These are phyloP conservation scores for Fraxinus sp. DNA, from an alignment of 305 asterid species.

Conservation along the genomic window DNA sequence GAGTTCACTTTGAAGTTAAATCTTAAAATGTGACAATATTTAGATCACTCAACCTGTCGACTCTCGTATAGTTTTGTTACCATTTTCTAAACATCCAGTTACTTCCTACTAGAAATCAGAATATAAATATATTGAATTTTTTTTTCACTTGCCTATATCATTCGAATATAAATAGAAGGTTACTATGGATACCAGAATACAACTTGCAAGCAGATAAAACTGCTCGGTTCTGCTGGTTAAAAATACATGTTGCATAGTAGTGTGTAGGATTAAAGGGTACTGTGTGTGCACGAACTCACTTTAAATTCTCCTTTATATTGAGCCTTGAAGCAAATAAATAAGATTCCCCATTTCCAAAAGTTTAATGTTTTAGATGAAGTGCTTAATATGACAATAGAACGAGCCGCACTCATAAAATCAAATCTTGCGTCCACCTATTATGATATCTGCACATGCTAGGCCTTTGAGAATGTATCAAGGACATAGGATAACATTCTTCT, in stretches of 20 bases:
- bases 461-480: not conserved
- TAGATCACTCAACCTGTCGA: not conserved
- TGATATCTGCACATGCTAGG: not conserved
- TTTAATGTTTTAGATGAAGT: not conserved
- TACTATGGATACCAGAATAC: not conserved
- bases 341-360: not conserved
- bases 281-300: not conserved
- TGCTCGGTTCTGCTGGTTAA: not conserved
- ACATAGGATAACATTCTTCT: not conserved
- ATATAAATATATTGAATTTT: not conserved
- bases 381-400: not conserved
- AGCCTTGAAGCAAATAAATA: not conserved
- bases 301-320: not conserved
- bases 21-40: not conserved
- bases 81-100: not conserved
- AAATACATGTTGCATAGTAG: not conserved
- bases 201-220: not conserved
- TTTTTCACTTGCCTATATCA: not conserved
- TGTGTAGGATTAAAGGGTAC: not conserved
- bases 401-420: not conserved
- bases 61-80: not conserved
- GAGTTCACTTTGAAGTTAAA: not conserved
- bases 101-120: not conserved
- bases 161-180: not conserved
- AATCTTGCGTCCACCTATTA: not conserved